phyloP scores from a whole-genome alignment of 768 basidiomycete species.

The Asterophora lycoperdoides region DNA sequence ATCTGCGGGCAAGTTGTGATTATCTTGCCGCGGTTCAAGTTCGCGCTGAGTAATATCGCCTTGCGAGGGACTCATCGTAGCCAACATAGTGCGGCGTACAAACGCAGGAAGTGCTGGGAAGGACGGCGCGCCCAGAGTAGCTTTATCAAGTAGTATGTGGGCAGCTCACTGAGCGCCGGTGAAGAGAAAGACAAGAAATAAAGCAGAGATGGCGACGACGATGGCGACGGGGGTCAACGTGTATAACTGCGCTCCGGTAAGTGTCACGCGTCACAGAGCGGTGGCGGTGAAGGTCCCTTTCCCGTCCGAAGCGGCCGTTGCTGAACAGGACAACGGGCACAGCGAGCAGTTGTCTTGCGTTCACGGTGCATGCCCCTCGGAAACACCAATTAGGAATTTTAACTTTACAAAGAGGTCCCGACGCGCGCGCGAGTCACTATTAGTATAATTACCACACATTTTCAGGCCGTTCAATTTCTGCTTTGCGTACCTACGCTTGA shows the following conservation, averaged over 20 bases:
- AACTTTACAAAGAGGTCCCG: too few relatives aligned
- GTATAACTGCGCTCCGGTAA: conserved; percentile 5
- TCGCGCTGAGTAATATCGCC: conserved; percentile 21
- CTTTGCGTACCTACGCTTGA: too few relatives aligned
- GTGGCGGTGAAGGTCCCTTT: conserved; percentile 8
- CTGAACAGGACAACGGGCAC: too few relatives aligned
- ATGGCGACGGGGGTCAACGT: conserved; percentile 15
- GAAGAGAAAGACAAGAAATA: conserved; percentile 13
- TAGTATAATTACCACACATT: too few relatives aligned
- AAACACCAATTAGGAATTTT: too few relatives aligned
- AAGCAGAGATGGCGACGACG: conserved; percentile 14
- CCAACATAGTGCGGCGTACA: conserved; percentile 18
- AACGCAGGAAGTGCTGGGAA: conserved; percentile 1
- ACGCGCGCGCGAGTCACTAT: too few relatives aligned
- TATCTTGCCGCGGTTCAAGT: conserved; percentile 27
- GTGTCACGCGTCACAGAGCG: conserved; percentile 13
- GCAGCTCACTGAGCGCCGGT: conserved; percentile 27
- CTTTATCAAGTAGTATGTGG: conserved; percentile 1
- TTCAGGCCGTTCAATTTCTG: too few relatives aligned
- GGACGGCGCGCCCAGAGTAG: conserved; percentile 13
- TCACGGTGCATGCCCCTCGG: too few relatives aligned
- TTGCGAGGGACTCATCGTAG: conserved; percentile 24
- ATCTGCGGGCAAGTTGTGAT: conserved; percentile 18
- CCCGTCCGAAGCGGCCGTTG: too few relatives aligned
- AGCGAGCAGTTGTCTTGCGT: too few relatives aligned